phyloP scores from a whole-genome alignment of 2,329 filamentous ascomycete species.

The Monilinia laxa region DNA sequence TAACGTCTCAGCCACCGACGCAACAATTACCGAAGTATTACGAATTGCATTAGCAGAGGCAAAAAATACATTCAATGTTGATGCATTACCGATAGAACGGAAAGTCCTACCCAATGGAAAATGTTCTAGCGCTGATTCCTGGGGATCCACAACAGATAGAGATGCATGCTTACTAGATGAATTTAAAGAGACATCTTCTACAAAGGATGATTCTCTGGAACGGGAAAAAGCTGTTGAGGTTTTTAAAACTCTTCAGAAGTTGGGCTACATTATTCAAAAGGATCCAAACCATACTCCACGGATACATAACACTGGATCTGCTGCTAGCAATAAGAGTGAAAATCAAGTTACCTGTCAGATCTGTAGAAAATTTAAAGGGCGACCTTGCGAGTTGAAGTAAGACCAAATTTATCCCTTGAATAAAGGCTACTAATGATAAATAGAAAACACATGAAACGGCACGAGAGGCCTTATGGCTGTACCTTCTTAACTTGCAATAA shows the following conservation, averaged over 20 bases:
- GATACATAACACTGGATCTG: constrained; percentile 33
- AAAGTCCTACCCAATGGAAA: constrained; percentile 32
- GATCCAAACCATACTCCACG: constrained; percentile 29
- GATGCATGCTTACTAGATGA: background rate
- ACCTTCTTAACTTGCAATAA: constrained; percentile 70
- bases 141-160: constrained; percentile 22
- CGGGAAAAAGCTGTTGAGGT: constrained; percentile 33
- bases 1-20: constrained; percentile 32
- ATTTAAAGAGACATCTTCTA: background rate
- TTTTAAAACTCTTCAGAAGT: constrained; percentile 31
- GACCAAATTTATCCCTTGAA: constrained; percentile 27
- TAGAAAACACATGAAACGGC: constrained; percentile 83
- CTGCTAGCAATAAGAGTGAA: constrained; percentile 35
- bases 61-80: constrained; percentile 23
- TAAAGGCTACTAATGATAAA: constrained; percentile 21
- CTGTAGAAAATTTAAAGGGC: constrained; percentile 50
- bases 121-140: constrained; percentile 22
- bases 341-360: constrained; percentile 41
- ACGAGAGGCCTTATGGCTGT: constrained; percentile 78
- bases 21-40: constrained; percentile 33
- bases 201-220: constrained; percentile 26
- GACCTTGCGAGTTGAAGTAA: constrained; percentile 59
- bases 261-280: constrained; percentile 35
- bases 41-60: constrained; percentile 31
- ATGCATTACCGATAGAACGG: constrained; percentile 23